These are phyloP conservation scores for Berkeleyomyces basicola DNA, from an alignment of 2,329 filamentous ascomycete species.

Conservation along the genomic window DNA sequence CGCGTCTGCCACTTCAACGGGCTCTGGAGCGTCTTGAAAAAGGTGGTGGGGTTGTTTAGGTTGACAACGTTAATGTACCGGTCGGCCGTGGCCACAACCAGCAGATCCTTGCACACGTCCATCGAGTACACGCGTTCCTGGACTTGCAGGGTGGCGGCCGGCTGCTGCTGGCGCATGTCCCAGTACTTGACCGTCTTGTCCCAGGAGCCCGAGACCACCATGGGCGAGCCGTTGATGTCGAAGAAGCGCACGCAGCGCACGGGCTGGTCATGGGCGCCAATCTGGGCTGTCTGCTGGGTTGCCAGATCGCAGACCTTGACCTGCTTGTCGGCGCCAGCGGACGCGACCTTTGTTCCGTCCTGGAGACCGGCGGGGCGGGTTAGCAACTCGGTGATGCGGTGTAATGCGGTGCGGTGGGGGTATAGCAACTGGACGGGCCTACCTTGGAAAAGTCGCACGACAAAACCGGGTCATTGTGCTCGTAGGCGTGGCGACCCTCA, in stretches of 20 bases:
- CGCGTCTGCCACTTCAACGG: constrained; percentile 97
- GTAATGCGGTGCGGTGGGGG: background rate
- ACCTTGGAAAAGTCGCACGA: constrained; percentile 81
- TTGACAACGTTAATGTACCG: constrained; percentile 93
- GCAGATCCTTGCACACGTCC: constrained; percentile 74
- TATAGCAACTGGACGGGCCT: constrained; percentile 20
- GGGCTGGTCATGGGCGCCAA: constrained; percentile 72
- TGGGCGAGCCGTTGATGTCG: constrained; percentile 52
- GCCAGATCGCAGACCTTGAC: constrained; percentile 75
- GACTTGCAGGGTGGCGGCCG: constrained; percentile 47
- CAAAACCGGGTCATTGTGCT: constrained; percentile 73
- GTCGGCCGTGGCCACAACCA: constrained; percentile 86
- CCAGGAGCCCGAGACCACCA: constrained; percentile 86
- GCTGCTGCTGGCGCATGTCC: constrained; percentile 53
- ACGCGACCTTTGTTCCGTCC: constrained; percentile 83
- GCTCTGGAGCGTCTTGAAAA: constrained; percentile 93
- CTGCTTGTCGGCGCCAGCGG: constrained; percentile 79
- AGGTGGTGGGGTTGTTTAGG: constrained; percentile 69
- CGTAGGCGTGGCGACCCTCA: constrained; percentile 70
- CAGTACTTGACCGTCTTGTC: constrained; percentile 85
- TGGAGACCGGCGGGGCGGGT: constrained; percentile 22
- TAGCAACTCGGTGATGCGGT: background rate
- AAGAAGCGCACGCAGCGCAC: constrained; percentile 68
- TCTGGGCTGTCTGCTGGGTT: constrained; percentile 48
- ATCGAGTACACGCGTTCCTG: constrained; percentile 79